Percentiles rank a stretch among this genome's conserved stretches.
Conservation (phyloP, 345 rosid genomes). For the Firmiana major region DNA sequence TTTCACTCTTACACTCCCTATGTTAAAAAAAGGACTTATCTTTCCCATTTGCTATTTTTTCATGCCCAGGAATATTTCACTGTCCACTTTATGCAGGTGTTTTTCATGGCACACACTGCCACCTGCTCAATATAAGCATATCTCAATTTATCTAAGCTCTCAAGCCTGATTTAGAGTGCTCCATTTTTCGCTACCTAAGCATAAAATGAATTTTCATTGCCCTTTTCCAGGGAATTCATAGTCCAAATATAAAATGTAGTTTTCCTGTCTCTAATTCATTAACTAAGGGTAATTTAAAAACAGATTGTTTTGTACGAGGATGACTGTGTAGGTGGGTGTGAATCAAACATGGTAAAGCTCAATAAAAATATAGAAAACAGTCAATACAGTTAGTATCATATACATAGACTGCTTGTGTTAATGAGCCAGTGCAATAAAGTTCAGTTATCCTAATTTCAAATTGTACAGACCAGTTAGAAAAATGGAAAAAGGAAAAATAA, state of each 20-base stretch:
- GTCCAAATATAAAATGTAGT: too few relatives aligned
- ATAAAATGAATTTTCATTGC: neutral
- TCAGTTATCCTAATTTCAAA: neutral
- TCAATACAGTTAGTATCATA: neutral
- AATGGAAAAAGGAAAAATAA: neutral
- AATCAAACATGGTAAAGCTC: neutral
- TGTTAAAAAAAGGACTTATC: neutral
- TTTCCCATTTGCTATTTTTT: neutral
- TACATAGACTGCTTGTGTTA: too few relatives aligned
- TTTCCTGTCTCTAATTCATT: neutral
- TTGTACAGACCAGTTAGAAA: neutral
- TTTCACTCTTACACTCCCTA: too few relatives aligned
- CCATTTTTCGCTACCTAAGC: neutral
- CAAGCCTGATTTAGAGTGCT: neutral
- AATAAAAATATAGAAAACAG: neutral
- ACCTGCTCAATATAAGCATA: neutral
- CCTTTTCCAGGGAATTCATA: neutral
- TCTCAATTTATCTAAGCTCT: neutral
- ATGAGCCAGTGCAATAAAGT: neutral
- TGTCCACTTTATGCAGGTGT: neutral
- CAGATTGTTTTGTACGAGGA: too few relatives aligned
- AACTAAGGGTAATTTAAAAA: neutral
- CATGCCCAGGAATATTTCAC: neutral
- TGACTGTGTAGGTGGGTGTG: neutral
- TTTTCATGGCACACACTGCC: neutral